Evolutionary conservation across 1,139 yeast genomes (phyloP).

Genomic region (Pichia sp.): DNA sequence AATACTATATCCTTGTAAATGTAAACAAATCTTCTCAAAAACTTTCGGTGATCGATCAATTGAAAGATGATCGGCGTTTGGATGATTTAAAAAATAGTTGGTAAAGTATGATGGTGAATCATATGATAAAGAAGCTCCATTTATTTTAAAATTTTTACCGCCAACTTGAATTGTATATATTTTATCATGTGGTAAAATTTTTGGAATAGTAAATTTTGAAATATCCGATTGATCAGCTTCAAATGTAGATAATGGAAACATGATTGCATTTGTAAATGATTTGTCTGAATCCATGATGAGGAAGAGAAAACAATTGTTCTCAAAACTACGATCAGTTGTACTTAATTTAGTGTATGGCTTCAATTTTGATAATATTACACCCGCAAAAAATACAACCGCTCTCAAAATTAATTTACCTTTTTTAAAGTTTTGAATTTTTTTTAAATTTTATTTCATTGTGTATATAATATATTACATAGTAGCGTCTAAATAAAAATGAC

Average conservation of each 20-base stretch:
- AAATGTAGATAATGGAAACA: not conserved
- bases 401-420: not conserved
- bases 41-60: constrained; percentile 73
- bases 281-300: not conserved
- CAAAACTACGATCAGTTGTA: too few species aligned
- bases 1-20: constrained; percentile 73
- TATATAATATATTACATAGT: not conserved
- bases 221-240: not conserved
- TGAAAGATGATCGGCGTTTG: constrained; percentile 41
- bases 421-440: not conserved
- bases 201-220: constrained; percentile 37
- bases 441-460: not conserved
- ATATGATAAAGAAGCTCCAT: constrained; percentile 81
- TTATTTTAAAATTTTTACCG: constrained; percentile 45
- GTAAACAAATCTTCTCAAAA: constrained; percentile 59
- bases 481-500: not conserved
- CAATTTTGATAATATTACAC: too few species aligned
- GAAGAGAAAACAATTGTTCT: not conserved
- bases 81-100: constrained; percentile 36
- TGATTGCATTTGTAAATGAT: not conserved
- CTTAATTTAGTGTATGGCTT: too few species aligned
- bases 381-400: too few species aligned
- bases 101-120: constrained; percentile 69
- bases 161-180: constrained; percentile 76
- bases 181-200: constrained; percentile 54